Evolutionary conservation across 2,329 filamentous ascomycete species (phyloP).

Genomic region (Trichophyton benhamiae): DNA sequence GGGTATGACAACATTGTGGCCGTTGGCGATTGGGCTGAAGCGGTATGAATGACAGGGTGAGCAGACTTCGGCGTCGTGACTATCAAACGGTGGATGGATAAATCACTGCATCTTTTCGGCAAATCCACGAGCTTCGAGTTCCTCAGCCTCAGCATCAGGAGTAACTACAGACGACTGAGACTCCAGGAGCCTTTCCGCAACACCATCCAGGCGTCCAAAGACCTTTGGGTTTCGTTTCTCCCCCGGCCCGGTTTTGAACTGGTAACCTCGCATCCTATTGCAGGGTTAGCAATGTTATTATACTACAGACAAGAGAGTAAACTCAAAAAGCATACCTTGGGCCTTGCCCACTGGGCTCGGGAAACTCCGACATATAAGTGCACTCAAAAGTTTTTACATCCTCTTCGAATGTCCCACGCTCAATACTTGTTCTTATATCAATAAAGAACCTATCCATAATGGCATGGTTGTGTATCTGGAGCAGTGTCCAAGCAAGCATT

Average conservation of each 20-base stretch:
- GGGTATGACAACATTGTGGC: background rate
- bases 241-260: slow-evolving; percentile 58
- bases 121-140: slow-evolving; percentile 46
- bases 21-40: background rate
- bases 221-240: slow-evolving; percentile 56
- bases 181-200: slow-evolving; percentile 36
- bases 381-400: slow-evolving; percentile 50
- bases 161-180: slow-evolving; percentile 40
- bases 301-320: background rate
- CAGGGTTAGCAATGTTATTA: background rate
- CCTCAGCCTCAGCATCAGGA: slow-evolving; percentile 39
- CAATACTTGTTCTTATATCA: slow-evolving; percentile 54
- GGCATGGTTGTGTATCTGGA: slow-evolving; percentile 85
- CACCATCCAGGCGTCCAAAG: slow-evolving; percentile 49
- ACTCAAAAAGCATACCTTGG: slow-evolving; percentile 46
- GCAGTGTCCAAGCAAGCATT: slow-evolving; percentile 88
- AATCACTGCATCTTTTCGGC: slow-evolving; percentile 30
- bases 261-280: slow-evolving; percentile 58
- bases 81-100: background rate
- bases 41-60: background rate
- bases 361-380: slow-evolving; percentile 58
- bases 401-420: slow-evolving; percentile 41
- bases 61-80: background rate
- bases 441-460: slow-evolving; percentile 61
- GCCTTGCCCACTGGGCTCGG: slow-evolving; percentile 60